phyloP scores from a whole-genome alignment of 345 rosid genomes.

The Populus euphratica region DNA sequence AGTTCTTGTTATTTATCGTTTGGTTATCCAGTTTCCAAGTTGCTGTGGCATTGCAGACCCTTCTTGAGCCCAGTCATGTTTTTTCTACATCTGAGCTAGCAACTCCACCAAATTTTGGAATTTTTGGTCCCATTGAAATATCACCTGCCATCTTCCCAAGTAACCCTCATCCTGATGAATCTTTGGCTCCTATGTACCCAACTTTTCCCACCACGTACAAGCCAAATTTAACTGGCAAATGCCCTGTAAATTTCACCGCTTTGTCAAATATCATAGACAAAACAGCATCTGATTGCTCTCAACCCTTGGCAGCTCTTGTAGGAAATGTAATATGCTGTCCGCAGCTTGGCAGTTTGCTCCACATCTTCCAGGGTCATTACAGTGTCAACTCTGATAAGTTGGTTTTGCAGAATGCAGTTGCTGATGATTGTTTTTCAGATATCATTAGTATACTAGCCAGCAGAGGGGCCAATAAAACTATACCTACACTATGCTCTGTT shows the following conservation, averaged over 20 bases:
- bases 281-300: conserved; percentile 83
- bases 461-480: conserved; percentile 70
- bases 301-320: conserved; percentile 70
- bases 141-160: conserved; percentile 80
- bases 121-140: conserved; percentile 84
- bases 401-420: conserved; percentile 63
- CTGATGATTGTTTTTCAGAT: conserved; percentile 96
- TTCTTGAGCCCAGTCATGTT: conserved; percentile 40
- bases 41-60: conserved; percentile 41
- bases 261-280: conserved; percentile 56
- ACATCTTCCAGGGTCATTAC: conserved; percentile 70
- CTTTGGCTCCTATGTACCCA: conserved; percentile 81
- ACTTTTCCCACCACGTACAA: conserved; percentile 71
- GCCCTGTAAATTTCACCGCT: conserved; percentile 78
- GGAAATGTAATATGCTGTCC: conserved; percentile 97
- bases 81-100: conserved; percentile 56
- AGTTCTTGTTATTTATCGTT: conserved; percentile 50
- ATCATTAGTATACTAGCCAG: conserved; percentile 75
- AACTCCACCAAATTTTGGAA: conserved; percentile 61
- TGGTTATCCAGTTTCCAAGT: conserved; percentile 71
- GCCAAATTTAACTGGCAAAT: conserved; percentile 82
- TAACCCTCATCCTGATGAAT: conserved; percentile 48
- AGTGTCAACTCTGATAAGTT: conserved; percentile 56
- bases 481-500: conserved; percentile 72
- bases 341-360: conserved; percentile 77